Conservation (phyloP, 345 rosid genomes). For the Populus davidiana region DNA sequence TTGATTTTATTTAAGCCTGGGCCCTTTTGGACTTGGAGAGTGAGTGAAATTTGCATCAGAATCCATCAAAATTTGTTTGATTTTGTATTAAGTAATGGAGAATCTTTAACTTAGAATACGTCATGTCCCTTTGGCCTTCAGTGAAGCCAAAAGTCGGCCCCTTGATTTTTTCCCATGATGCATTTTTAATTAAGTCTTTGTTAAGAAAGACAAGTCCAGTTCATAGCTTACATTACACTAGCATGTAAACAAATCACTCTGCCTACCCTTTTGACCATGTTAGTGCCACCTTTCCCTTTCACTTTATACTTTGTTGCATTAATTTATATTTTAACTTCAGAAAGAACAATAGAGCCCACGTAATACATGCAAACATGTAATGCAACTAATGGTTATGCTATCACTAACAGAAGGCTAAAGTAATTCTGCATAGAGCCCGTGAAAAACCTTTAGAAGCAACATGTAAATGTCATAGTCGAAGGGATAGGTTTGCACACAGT, state of each 20-base stretch:
- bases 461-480: neutral
- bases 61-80: constrained; percentile 47
- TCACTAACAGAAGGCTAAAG: neutral
- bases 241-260: constrained; percentile 34
- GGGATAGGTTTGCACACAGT: neutral
- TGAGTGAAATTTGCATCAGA: constrained; percentile 48
- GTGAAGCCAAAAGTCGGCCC: constrained; percentile 47
- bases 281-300: constrained; percentile 47
- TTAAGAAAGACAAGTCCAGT: constrained; percentile 45
- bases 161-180: constrained; percentile 31
- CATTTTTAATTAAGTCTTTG: constrained; percentile 23
- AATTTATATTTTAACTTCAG: neutral
- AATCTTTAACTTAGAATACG: constrained; percentile 47
- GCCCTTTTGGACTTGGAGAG: constrained; percentile 10
- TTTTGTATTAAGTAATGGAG: constrained; percentile 46
- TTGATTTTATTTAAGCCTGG: constrained; percentile 10
- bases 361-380: constrained; percentile 41
- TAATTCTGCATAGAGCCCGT: constrained; percentile 26
- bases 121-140: constrained; percentile 49
- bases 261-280: constrained; percentile 44
- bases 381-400: constrained; percentile 21
- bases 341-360: constrained; percentile 14
- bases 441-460: neutral
- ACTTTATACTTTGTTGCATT: neutral
- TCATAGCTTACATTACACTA: constrained; percentile 53